Base-by-base conservation (phyloP, 495 filamentous ascomycete genomes). In the Lepidopterella palustris region DNA sequence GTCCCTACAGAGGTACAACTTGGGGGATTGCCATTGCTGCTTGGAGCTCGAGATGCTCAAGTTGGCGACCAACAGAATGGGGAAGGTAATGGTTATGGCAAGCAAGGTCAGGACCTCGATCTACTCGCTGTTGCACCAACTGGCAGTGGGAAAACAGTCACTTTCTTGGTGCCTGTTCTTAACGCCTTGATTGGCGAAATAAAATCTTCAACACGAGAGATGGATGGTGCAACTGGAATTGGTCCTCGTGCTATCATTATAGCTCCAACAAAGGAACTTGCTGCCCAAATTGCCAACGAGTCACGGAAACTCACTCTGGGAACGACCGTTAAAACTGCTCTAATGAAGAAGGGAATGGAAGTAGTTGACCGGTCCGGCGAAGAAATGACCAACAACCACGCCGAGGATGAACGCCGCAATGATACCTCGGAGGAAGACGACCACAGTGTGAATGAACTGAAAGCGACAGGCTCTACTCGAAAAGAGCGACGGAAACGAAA, bases 91-190 rank as follows among this genome's bases (percentile, higher is more conserved):
- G 10, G 18, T 29, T n/a, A 26, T 21, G 45, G 6, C 9, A 40
- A 52, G 8, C 25, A 49, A 29, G 56, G 13, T 10, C 53, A 56
- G 21, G 56, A 63, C 10, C 35, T 88, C 2, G 86, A 97, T 79
- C 81, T 98, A 28, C 67, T 98, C 31, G 85, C 87, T 3, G 85
- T 97, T 31, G 93, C 93, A 13, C 95, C 95, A 2, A 99, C 93
- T 3, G 93, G 93, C 20, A 96, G 91, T 68, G 93, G 93, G n/a
- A 99, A 99, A 76, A 97, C 93, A 0, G 71, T 97, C 55, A 87
- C 89, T 3, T 99, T 96, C 67, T 71, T 97, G 69, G 87, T 99
- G 25, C 90, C 91, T 0, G 78, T 90, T 18, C 79, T 97, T 51
- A 86, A 96, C 68, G 78, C 80, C 49, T 82, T 92, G 47, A 75